phyloP scores from a whole-genome alignment of 169 alveolate genomes.

The Theileria annulata region DNA sequence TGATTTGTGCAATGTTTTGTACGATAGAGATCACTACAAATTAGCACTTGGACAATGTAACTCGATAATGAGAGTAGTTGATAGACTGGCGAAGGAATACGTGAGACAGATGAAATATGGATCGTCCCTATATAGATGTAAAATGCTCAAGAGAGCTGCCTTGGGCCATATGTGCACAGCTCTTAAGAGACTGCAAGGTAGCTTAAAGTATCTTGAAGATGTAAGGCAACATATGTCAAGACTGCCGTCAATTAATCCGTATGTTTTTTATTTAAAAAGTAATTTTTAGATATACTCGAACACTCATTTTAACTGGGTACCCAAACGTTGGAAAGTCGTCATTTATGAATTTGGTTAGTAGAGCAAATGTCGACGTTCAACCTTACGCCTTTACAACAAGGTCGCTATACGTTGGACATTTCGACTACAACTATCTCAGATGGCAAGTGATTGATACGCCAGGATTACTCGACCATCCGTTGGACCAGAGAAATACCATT shows the following conservation, averaged over 20 bases:
- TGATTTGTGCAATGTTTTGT: conserved; percentile 95
- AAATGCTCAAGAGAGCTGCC: conserved; percentile 97
- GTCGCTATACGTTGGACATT: conserved; percentile 98
- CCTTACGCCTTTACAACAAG: conserved; percentile 99
- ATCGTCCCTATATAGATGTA: conserved; percentile 95
- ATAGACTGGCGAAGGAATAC: conserved; percentile 95
- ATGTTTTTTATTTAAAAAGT: conserved; percentile 59
- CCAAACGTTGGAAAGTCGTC: conserved; percentile 99
- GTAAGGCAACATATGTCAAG: conserved; percentile 96
- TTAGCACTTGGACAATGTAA: conserved; percentile 97
- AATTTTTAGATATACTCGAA: conserved; percentile 73
- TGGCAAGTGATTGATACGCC: conserved; percentile 99
- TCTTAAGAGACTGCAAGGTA: conserved; percentile 91
- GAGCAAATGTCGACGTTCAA: conserved; percentile 98
- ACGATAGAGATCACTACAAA: conserved; percentile 99
- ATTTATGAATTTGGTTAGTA: conserved; percentile 94
- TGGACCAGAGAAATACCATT: conserved; percentile 96
- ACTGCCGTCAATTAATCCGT: conserved; percentile 95
- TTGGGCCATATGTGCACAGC: conserved; percentile 98
- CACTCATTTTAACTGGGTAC: conserved; percentile 94
- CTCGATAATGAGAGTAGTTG: conserved; percentile 90
- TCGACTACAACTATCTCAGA: conserved; percentile 94
- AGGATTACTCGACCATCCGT: conserved; percentile 97
- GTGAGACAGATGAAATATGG: conserved; percentile 95
- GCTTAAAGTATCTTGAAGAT: conserved; percentile 96